Percentiles rank a stretch among this genome's conserved stretches.
These are phyloP conservation scores for Blastobotrys ciferrii DNA, from an alignment of 1,139 yeast genomes.

Conservation along the genomic window DNA sequence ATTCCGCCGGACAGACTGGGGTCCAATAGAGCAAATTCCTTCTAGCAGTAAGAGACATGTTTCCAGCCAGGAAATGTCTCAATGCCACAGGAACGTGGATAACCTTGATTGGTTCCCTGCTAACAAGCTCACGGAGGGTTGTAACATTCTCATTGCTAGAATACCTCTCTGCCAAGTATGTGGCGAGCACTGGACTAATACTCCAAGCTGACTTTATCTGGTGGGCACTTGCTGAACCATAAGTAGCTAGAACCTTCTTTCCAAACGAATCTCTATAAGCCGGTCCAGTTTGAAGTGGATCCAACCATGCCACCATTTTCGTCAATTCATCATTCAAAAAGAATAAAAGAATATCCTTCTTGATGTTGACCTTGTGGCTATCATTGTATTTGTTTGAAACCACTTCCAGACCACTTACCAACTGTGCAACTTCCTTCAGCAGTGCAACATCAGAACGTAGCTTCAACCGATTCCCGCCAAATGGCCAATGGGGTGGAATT, in stretches of 20 bases:
- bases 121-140: constrained; percentile 48
- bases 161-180: constrained; percentile 64
- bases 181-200: constrained; percentile 71
- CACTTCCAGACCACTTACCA: constrained; percentile 19
- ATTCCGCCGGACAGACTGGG: constrained; percentile 77
- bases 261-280: constrained; percentile 26
- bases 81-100: constrained; percentile 64
- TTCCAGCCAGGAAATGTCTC: constrained; percentile 37
- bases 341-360: constrained; percentile 52
- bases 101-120: constrained; percentile 60
- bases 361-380: constrained; percentile 31
- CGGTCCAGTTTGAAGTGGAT: constrained; percentile 56
- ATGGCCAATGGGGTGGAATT: constrained; percentile 66
- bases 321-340: constrained; percentile 77
- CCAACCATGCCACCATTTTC: constrained; percentile 74
- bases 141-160: constrained; percentile 38
- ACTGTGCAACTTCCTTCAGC: constrained; percentile 37
- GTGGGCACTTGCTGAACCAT: constrained; percentile 21
- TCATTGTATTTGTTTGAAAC: constrained; percentile 10
- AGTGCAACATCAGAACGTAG: constrained; percentile 66
- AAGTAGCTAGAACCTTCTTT: constrained; percentile 18
- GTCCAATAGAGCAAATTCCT: constrained; percentile 64
- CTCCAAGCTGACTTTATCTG: constrained; percentile 54
- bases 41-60: constrained; percentile 16
- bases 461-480: constrained; percentile 75